phyloP scores from a whole-genome alignment of 352 stramenopile genomes.

The Globisporangium paroecandrum region DNA sequence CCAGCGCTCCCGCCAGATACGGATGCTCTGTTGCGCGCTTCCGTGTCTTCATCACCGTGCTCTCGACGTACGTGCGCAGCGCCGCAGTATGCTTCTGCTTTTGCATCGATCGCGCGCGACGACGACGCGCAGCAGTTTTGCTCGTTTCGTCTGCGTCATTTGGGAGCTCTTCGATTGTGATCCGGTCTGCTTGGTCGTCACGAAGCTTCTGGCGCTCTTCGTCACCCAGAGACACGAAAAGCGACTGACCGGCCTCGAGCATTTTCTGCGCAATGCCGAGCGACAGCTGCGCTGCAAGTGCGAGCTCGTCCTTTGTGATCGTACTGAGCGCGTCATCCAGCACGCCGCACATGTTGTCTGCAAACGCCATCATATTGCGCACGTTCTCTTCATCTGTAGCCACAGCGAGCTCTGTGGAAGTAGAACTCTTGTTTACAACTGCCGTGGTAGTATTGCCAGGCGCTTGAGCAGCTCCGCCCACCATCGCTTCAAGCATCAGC shows the following conservation, averaged over 20 bases:
- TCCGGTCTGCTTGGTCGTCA: slow-evolving; percentile 44
- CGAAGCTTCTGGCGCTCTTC: slow-evolving; percentile 43
- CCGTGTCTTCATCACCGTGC: slow-evolving; percentile 38
- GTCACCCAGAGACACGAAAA: slow-evolving; percentile 73
- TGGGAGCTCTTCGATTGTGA: slow-evolving; percentile 69
- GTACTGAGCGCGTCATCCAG: slow-evolving; percentile 73
- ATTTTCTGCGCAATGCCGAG: slow-evolving; percentile 73
- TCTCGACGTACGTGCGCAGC: slow-evolving; percentile 46
- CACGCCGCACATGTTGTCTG: slow-evolving; percentile 70
- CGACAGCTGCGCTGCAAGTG: slow-evolving; percentile 63
- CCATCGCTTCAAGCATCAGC: slow-evolving; percentile 27
- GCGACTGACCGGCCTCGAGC: slow-evolving; percentile 55
- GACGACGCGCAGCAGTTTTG: slow-evolving; percentile 9
- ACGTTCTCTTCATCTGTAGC: slow-evolving; percentile 62
- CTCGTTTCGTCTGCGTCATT: slow-evolving; percentile 28
- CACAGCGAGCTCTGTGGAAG: slow-evolving; percentile 19
- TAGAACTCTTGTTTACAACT: background rate
- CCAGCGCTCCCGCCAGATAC: slow-evolving; percentile 56
- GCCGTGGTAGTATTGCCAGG: background rate
- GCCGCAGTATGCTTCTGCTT: slow-evolving; percentile 27
- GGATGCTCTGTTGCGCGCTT: slow-evolving; percentile 49
- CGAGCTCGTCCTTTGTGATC: slow-evolving; percentile 70
- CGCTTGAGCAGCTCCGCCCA: background rate
- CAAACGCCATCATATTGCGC: slow-evolving; percentile 68
- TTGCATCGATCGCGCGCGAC: slow-evolving; percentile 12